Percentiles rank a stretch among this genome's conserved stretches.
Conservation (phyloP, 495 filamentous ascomycete species). For the Parmelia sp. region DNA sequence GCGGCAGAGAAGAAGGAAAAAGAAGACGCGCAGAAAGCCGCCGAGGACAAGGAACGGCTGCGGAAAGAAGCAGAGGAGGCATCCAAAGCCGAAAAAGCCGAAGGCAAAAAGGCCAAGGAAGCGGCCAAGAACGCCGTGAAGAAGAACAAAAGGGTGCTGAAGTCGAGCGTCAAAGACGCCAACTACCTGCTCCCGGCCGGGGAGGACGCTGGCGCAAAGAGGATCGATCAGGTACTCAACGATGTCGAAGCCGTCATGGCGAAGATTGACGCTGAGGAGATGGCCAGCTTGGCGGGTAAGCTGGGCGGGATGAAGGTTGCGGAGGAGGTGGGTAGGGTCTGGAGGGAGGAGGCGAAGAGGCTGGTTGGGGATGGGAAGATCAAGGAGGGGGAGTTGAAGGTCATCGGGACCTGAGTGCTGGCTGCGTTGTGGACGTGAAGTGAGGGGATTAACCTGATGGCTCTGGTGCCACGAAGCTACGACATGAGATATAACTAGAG, state of each 20-base stretch:
- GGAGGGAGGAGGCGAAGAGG: conserved; percentile 63
- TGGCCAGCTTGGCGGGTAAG: conserved; percentile 69
- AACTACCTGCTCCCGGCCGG: conserved; percentile 75
- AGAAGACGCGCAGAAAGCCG: conserved; percentile 71
- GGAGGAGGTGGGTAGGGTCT: conserved; percentile 52
- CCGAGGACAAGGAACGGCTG: conserved; percentile 68
- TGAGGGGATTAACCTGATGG: not conserved
- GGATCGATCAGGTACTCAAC: conserved; percentile 63
- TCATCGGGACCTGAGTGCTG: conserved; percentile 10
- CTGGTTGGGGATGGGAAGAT: conserved; percentile 73
- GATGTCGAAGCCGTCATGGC: conserved; percentile 84
- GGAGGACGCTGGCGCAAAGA: conserved; percentile 59
- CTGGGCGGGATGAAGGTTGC: conserved; percentile 50
- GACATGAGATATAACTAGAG: not conserved
- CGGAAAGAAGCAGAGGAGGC: conserved; percentile 78
- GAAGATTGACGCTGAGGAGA: conserved; percentile 87
- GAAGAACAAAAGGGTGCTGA: conserved; percentile 98
- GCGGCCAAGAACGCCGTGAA: conserved; percentile 95
- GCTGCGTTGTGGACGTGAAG: not conserved
- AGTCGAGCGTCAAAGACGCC: conserved; percentile 85
- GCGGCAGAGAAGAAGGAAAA: conserved; percentile 77
- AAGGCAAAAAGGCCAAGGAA: conserved; percentile 94
- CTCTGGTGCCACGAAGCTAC: not conserved
- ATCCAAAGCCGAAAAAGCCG: conserved; percentile 72
- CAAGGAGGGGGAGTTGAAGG: conserved; percentile 59